A percentile compares a stretch with the other conserved stretches of the same genome.
Conservation (phyloP, 805 yeast genomes). For the Ogataea nitratoaversa region DNA sequence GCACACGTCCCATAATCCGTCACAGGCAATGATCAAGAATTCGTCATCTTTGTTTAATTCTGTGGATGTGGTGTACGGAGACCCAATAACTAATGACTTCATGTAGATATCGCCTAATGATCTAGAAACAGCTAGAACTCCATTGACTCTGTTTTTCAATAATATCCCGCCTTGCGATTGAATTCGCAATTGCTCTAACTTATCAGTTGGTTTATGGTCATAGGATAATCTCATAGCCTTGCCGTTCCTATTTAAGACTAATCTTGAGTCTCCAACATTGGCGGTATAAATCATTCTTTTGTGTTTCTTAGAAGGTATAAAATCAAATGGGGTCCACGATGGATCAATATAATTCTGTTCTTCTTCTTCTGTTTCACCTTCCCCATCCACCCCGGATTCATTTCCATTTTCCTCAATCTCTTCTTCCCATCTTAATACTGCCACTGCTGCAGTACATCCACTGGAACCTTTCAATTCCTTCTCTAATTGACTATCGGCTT, state of each 20-base stretch:
- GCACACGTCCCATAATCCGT: conserved; percentile 95
- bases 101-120: conserved; percentile 92
- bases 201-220: conserved; percentile 91
- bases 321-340: conserved; percentile 37
- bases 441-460: conserved; percentile 96
- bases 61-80: conserved; percentile 89
- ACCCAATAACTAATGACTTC: conserved; percentile 83
- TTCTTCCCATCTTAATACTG: conserved; percentile 80
- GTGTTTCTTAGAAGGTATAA: conserved; percentile 45
- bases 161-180: conserved; percentile 79
- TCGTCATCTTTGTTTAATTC: conserved; percentile 65
- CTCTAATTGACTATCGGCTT: conserved; percentile 68
- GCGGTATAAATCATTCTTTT: conserved; percentile 84
- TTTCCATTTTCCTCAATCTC: conserved; percentile 17
- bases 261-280: conserved; percentile 90
- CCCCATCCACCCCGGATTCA: conserved; percentile 1
- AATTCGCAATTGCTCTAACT: conserved; percentile 70
- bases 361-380: neutral
- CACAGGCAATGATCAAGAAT: conserved; percentile 88
- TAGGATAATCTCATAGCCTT: conserved; percentile 76
- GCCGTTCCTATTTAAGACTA: conserved; percentile 73
- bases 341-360: conserved; percentile 11
- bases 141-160: conserved; percentile 89
- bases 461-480: conserved; percentile 64
- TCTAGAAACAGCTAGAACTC: conserved; percentile 90